Conservation (phyloP, 805 yeast species). For the Metschnikowia chrysomelidarum region DNA sequence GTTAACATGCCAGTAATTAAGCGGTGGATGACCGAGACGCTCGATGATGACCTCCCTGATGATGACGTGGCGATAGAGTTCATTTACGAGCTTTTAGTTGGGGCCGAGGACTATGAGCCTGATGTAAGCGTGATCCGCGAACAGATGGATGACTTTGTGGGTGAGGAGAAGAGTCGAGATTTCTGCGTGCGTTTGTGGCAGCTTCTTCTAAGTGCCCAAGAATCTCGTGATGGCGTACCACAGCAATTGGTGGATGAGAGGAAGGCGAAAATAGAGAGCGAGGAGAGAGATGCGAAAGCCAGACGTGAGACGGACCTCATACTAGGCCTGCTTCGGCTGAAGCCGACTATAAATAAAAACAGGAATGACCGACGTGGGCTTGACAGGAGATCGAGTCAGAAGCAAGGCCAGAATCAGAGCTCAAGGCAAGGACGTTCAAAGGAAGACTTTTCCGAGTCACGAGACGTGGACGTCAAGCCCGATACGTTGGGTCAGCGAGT, state of each 20-base stretch:
- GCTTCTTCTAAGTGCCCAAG: constrained; percentile 43
- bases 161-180: constrained; percentile 34
- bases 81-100: constrained; percentile 39
- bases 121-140: constrained; percentile 40
- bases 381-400: no score
- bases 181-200: constrained; percentile 47
- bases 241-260: constrained; percentile 25
- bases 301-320: constrained; percentile 9
- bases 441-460: no score
- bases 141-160: constrained; percentile 47
- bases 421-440: neutral
- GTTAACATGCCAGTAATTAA: constrained; percentile 40
- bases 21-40: constrained; percentile 36
- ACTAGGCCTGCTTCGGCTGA: constrained; percentile 9
- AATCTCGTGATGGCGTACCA: constrained; percentile 47
- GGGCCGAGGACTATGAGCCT: constrained; percentile 29
- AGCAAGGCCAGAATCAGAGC: neutral
- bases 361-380: no score
- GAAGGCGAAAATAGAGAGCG: constrained; percentile 10
- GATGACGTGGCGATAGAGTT: constrained; percentile 52
- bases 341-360: neutral
- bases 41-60: constrained; percentile 42
- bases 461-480: neutral
- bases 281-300: constrained; percentile 14
- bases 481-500: constrained; percentile 1